These are phyloP conservation scores for Tremella mesenterica DNA, from an alignment of 768 basidiomycete species.

Conservation along the genomic window DNA sequence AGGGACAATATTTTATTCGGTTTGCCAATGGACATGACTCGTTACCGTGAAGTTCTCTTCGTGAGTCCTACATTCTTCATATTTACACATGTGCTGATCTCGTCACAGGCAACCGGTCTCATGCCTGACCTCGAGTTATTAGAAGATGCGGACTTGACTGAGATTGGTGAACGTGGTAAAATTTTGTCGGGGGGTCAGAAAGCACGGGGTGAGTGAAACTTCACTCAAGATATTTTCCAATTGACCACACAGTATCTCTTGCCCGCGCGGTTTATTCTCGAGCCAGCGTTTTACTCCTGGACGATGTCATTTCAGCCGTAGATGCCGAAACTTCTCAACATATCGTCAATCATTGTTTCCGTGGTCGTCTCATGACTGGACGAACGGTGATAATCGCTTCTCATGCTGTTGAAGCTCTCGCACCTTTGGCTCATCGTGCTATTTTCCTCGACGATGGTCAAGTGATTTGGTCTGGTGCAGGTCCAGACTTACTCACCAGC, in stretches of 20 bases:
- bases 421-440: slow-evolving; percentile 34
- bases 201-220: slow-evolving; percentile 44
- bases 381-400: slow-evolving; percentile 53
- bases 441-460: slow-evolving; percentile 32
- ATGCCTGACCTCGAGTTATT: slow-evolving; percentile 50
- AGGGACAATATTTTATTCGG: slow-evolving; percentile 54
- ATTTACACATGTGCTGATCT: neutral
- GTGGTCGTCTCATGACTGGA: slow-evolving; percentile 48
- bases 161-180: slow-evolving; percentile 57
- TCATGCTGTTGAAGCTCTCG: slow-evolving; percentile 40
- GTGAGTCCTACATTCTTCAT: slow-evolving; percentile 11
- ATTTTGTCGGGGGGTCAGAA: slow-evolving; percentile 54
- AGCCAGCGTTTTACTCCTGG: slow-evolving; percentile 58
- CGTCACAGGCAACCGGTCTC: slow-evolving; percentile 32
- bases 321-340: slow-evolving; percentile 54
- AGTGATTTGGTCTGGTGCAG: slow-evolving; percentile 19
- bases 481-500: slow-evolving; percentile 15
- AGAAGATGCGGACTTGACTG: slow-evolving; percentile 58
- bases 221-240: neutral
- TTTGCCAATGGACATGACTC: slow-evolving; percentile 44
- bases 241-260: slow-evolving; percentile 47
- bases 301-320: slow-evolving; percentile 59
- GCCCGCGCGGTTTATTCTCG: slow-evolving; percentile 57
- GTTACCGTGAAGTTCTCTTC: slow-evolving; percentile 47
- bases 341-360: slow-evolving; percentile 51